Base-by-base conservation (phyloP, 208 protist species). In the Acanthamoeba healyi region DNA sequence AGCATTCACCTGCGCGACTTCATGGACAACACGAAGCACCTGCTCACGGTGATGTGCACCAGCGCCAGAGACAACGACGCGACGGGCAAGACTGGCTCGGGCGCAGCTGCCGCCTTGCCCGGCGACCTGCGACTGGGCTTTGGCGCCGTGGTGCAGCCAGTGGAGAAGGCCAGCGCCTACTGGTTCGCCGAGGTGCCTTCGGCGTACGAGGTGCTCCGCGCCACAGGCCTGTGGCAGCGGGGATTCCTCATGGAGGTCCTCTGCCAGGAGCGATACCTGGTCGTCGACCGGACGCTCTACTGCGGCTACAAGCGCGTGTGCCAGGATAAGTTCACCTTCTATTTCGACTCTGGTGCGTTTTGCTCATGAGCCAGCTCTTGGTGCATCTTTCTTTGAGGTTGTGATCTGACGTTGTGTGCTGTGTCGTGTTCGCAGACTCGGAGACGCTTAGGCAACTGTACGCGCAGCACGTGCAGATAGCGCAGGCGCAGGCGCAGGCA, bases 1-100 rank as follows among this genome's bases (percentile, higher is more conserved):
- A 81, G 70, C 70, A 81, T 81, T 29, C 70, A 81, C 70, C 17
- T 81, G 70, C 70, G 70, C 70, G 70, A 81, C 70, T 81, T 81
- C 36, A 81, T 46, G 70, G 70, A 81, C 70, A 46, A 5, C 36
- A 81, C 70, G 0, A 81, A 81, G 70, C 70, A 81, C 70, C 70
- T 81, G 36, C 70, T 81, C 36, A 81, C 34, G 17, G 70, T 81
- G 19, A 67, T 67, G 61, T 67, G 61, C 61, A 6, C 26, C n/a
- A 29, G 22, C 9, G 14, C 61, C 0, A 34, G 10, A 7, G 40
- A 6, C 70, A 17, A 3, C 70, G 70, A 34, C 7, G 40, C 34
- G 0, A 38, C 3, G 10, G 36, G 22, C 34, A 46, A 74, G 34
- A 34, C 7, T 10, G 22, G 61, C 61, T 12, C 5, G 14, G 7